Base-by-base conservation (phyloP, 225 moss, liverwort and hornwort species). In the Sphagnum contortum region DNA sequence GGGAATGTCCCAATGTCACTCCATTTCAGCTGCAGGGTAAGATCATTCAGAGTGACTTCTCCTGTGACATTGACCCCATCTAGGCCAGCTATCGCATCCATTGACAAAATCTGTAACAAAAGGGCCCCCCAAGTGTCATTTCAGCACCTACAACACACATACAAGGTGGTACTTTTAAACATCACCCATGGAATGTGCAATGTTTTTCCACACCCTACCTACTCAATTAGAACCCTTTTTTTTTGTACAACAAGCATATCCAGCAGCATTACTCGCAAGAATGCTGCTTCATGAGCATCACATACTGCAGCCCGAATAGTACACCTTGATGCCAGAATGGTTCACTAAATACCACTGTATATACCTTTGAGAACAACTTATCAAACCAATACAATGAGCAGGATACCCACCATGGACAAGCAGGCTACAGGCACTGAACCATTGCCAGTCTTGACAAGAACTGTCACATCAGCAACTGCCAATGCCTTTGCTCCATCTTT, bases 1-100 rank as follows among this genome's bases (percentile, higher is more conserved):
- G 90, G 92, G 45, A 98, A 92, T 60, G 76, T 88, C 60, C 96
- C 96, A 52, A 98, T 57, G 3, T 89, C 87, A 70, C 96, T 98
- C 96, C 96, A 98, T 62, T 90, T 86, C 57, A 98, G 64, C 63
- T 81, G 69, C 46, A 98, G 68, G 45, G 73, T 87, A 46, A 98
- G 76, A 12, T 92, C 88, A 71, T 89, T 77, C 47, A 98, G 73
- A 2, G 73, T 71, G 10, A 75, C 80, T 73, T 89, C 75, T 61
- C 87, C 96, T 29, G 92, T 87, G 56, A 98, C 85, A 54, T 98
- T 92, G 66, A 81, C 81, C 45, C 77, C 74, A 61, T 68, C 71
- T 14, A 98, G 78, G 74, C 68, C 71, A 63, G 87, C 85, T 49
- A 90, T 61, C 4, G 87, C 90, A 82, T 98, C 92, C 79, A 98